Evolutionary conservation across 768 basidiomycete genomes (phyloP).

Genomic region (Crucibulum laeve): DNA sequence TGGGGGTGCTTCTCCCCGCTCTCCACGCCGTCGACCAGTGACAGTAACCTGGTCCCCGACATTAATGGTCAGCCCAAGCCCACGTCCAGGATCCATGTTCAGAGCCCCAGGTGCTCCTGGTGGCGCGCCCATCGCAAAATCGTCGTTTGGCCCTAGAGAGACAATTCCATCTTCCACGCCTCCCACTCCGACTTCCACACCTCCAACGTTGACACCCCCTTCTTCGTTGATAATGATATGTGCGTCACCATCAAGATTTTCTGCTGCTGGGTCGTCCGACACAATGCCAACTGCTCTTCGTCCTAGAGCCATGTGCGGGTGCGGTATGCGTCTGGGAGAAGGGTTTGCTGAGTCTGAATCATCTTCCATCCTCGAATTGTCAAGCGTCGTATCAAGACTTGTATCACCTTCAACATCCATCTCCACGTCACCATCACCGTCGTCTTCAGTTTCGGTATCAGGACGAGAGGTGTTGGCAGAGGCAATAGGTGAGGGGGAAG

Average conservation of each 20-base stretch:
- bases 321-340: constrained; percentile 14
- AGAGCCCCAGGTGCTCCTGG: constrained; percentile 86
- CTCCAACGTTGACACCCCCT: constrained; percentile 17
- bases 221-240: constrained; percentile 42
- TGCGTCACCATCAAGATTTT: constrained; percentile 21
- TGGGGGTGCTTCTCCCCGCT: constrained; percentile 36
- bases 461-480: constrained; percentile 48
- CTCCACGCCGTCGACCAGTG: constrained; percentile 17
- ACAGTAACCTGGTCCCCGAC: constrained; percentile 10
- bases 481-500: constrained; percentile 28
- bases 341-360: not conserved
- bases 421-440: constrained; percentile 59
- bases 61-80: constrained; percentile 10
- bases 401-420: constrained; percentile 29
- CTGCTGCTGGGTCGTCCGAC: constrained; percentile 18
- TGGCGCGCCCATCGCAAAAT: constrained; percentile 87
- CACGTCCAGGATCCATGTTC: constrained; percentile 21
- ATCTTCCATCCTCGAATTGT: no score
- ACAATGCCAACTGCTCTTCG: constrained; percentile 36
- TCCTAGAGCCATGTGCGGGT: constrained; percentile 13
- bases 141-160: constrained; percentile 76
- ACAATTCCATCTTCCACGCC: constrained; percentile 77
- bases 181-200: constrained; percentile 32
- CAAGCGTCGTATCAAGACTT: no score
- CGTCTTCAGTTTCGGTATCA: constrained; percentile 79